Evolutionary conservation across 306 rosid genomes (phyloP).

Genomic region (Sicyos edulis): DNA sequence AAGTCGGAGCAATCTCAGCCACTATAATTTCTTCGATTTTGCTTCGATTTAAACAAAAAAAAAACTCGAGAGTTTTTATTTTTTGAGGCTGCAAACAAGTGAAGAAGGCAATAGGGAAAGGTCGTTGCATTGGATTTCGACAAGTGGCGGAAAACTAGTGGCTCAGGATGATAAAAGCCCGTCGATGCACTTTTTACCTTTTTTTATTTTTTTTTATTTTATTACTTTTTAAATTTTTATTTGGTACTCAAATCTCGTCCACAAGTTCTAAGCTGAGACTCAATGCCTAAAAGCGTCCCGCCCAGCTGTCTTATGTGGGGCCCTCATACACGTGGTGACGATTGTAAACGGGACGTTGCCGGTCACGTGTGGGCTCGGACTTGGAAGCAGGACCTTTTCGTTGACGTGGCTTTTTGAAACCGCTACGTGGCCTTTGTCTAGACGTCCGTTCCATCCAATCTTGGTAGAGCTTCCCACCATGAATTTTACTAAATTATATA

Average conservation of each 20-base stretch:
- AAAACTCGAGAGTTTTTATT: too few relatives aligned
- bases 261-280: slow-evolving; percentile 40
- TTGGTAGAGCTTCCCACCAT: background rate
- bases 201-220: slow-evolving; percentile 16
- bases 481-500: too few relatives aligned
- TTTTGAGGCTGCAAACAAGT: slow-evolving; percentile 41
- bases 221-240: background rate
- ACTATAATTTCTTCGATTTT: too few relatives aligned
- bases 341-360: slow-evolving; percentile 8
- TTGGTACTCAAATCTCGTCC: slow-evolving; percentile 47
- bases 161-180: slow-evolving; percentile 20
- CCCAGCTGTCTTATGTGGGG: slow-evolving; percentile 54
- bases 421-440: slow-evolving; percentile 19
- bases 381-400: background rate
- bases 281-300: slow-evolving; percentile 45
- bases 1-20: too few relatives aligned
- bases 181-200: slow-evolving; percentile 46
- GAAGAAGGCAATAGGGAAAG: slow-evolving; percentile 15
- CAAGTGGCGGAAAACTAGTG: slow-evolving; percentile 48
- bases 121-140: slow-evolving; percentile 13
- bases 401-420: slow-evolving; percentile 13
- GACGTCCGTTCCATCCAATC: background rate
- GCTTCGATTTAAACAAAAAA: slow-evolving; percentile 5
- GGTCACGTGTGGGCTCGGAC: slow-evolving; percentile 17
- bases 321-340: slow-evolving; percentile 24